A percentile compares a stretch with the other conserved stretches of the same genome.
These are phyloP conservation scores for Cyclotella cryptica DNA, from an alignment of 108 stramenopile species.

Conservation along the genomic window DNA sequence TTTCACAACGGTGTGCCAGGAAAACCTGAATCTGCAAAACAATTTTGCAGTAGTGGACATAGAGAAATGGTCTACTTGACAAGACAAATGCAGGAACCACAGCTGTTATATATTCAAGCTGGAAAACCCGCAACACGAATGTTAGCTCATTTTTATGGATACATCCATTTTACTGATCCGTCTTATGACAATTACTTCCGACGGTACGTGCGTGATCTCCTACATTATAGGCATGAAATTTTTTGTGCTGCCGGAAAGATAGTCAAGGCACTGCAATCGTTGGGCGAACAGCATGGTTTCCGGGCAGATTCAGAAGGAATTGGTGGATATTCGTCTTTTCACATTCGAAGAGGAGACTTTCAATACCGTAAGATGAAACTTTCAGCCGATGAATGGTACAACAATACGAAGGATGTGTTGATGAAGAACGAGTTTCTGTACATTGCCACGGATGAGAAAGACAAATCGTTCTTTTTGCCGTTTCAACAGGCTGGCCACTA, in stretches of 20 bases:
- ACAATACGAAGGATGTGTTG: conserved; percentile 71
- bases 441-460: conserved; percentile 88
- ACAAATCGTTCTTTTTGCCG: conserved; percentile 83
- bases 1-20: conserved; percentile 42
- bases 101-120: conserved; percentile 67
- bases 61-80: conserved; percentile 37
- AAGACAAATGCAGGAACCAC: conserved; percentile 54
- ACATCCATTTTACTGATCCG: conserved; percentile 76
- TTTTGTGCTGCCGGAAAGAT: conserved; percentile 90
- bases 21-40: conserved; percentile 8
- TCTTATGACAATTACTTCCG: conserved; percentile 68
- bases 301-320: conserved; percentile 51
- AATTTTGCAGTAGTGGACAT: conserved; percentile 35
- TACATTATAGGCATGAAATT: conserved; percentile 85
- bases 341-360: conserved; percentile 87
- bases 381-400: conserved; percentile 68
- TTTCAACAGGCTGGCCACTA: conserved; percentile 58
- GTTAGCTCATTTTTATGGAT: conserved; percentile 82
- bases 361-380: conserved; percentile 80
- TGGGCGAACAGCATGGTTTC: conserved; percentile 50
- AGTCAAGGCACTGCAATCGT: conserved; percentile 58
- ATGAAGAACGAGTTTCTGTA: conserved; percentile 64
- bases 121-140: conserved; percentile 33
- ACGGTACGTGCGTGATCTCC: conserved; percentile 81
- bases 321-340: conserved; percentile 77